A percentile compares a stretch with the other conserved stretches of the same genome.
phyloP scores from a whole-genome alignment of 2,329 filamentous ascomycete genomes.

The Zasmidium cellare region DNA sequence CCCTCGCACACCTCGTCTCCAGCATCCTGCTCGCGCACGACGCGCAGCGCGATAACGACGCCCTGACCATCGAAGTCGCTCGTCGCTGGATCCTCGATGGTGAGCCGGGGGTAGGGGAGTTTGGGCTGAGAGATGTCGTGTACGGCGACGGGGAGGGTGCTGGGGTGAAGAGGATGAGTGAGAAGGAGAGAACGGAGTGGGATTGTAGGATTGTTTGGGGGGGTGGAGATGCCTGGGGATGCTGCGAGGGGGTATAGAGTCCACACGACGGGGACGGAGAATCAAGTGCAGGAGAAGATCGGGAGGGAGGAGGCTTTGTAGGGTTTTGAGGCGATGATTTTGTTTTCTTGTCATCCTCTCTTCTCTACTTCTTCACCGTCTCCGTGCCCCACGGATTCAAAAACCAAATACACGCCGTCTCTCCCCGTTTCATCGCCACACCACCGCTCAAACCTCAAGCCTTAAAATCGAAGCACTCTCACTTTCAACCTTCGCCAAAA shows the following conservation, averaged over 20 bases:
- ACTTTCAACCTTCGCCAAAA: too few relatives aligned
- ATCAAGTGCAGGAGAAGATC: background rate
- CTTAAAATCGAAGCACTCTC: too few relatives aligned
- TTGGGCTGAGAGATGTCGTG: background rate
- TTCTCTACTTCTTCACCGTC: too few relatives aligned
- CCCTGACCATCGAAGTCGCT: conserved; percentile 9
- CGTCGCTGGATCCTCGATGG: conserved; percentile 16
- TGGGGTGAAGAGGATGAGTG: background rate
- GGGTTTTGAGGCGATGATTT: too few relatives aligned
- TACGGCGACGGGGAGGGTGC: background rate
- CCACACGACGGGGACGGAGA: background rate
- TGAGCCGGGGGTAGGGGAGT: conserved; percentile 12
- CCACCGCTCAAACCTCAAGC: too few relatives aligned
- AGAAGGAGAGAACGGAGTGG: conserved; percentile 3
- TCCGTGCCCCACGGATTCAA: too few relatives aligned
- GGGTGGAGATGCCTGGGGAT: conserved; percentile 10
- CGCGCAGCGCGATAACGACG: conserved; percentile 14
- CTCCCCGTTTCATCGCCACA: too few relatives aligned
- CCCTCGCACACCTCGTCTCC: conserved; percentile 15
- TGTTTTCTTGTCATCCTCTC: too few relatives aligned
- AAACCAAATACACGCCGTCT: too few relatives aligned
- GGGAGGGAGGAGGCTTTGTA: too few relatives aligned
- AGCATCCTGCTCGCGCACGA: conserved; percentile 15
- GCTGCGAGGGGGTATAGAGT: conserved; percentile 11
- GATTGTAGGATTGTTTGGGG: conserved; percentile 17